Base-by-base conservation (phyloP, 805 yeast species). In the Saturnispora zaruensis region DNA sequence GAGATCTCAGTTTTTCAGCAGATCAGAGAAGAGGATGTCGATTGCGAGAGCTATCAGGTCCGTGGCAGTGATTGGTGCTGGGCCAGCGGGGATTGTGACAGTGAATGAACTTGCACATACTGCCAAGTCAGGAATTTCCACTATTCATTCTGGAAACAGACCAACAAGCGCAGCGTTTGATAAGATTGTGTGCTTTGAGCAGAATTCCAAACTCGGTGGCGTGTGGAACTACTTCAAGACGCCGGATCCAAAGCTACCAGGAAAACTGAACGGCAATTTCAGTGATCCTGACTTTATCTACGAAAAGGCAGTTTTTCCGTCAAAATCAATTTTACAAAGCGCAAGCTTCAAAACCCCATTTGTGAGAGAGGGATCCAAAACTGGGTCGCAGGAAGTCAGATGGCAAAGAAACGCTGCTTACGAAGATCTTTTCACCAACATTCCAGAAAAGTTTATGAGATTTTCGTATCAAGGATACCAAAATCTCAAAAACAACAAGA, bases 321-420 rank as follows among this genome's bases (percentile, higher is more conserved):
- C 32, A 9, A 45, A 50, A 8, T n/a, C 37, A 0, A 24, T 44
- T 8, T 26, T 64, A 16, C 63, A 67, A 23, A 53, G 66, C 2
- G 65, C 65, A 7, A 54, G 56, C 6, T 66, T 67, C 51, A 51
- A 66, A 42, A 57, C 63, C 30, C 78, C 78, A 0, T 24, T 60
- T 36, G 52, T 60, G 9, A 50, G 49, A 25, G 18, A 18, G 20
- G 46, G 56, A 4, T 44, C 52, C 18, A 32, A 32, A 41, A 43
- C 38, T 3, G 41, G 43, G 11, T 30, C 49, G 1, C 53, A 57
- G 6, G 50, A 51, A 16, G 54, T 65, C 20, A 67, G 64, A 51
- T 73, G 77, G 76, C 61, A 54, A 25, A 57, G 64, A 41, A 62
- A 68, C 48, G 76, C 73, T 1, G 64, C 72, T 5, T 73, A 63